Evolutionary conservation across 2,329 filamentous ascomycete species (phyloP).

Genomic region (Moelleriella libera): DNA sequence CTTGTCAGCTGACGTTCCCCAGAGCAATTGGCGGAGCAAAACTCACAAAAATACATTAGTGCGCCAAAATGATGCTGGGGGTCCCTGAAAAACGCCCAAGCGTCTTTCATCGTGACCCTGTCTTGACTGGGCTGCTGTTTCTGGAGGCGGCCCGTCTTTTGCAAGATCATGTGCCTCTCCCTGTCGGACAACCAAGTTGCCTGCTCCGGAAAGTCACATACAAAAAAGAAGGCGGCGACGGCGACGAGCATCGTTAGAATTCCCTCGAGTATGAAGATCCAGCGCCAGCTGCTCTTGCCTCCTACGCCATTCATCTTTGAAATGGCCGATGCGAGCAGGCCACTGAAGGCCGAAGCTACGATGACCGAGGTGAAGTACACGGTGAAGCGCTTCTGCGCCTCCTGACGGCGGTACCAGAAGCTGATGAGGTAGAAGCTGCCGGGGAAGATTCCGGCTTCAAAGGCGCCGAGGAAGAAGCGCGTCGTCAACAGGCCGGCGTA

Average conservation of each 20-base stretch:
- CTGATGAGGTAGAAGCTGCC: conserved; percentile 46
- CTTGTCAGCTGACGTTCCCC: too few species aligned
- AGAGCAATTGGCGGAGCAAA: not conserved
- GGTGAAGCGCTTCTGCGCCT: conserved; percentile 29
- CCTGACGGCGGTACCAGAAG: conserved; percentile 42
- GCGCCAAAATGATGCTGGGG: conserved; percentile 52
- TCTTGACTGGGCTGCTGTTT: conserved; percentile 30
- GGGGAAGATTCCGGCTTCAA: conserved; percentile 31
- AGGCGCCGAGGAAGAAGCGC: conserved; percentile 9
- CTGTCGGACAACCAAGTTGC: conserved; percentile 50
- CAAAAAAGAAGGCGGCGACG: conserved; percentile 50
- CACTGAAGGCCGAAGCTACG: conserved; percentile 52
- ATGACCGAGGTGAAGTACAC: conserved; percentile 58
- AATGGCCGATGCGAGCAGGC: conserved; percentile 52
- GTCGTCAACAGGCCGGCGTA: conserved; percentile 8
- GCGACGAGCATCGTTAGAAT: conserved; percentile 51
- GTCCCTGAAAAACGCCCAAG: conserved; percentile 52
- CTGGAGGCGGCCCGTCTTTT: conserved; percentile 16
- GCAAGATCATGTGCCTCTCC: conserved; percentile 29
- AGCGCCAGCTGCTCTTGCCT: conserved; percentile 28
- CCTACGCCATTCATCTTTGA: conserved; percentile 46
- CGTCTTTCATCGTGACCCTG: conserved; percentile 17
- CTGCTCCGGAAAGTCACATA: conserved; percentile 62
- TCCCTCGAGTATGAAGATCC: not conserved
- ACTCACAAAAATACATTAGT: conserved; percentile 27